These are phyloP conservation scores for Terfezia boudieri DNA, from an alignment of 495 filamentous ascomycete genomes.

Conservation along the genomic window DNA sequence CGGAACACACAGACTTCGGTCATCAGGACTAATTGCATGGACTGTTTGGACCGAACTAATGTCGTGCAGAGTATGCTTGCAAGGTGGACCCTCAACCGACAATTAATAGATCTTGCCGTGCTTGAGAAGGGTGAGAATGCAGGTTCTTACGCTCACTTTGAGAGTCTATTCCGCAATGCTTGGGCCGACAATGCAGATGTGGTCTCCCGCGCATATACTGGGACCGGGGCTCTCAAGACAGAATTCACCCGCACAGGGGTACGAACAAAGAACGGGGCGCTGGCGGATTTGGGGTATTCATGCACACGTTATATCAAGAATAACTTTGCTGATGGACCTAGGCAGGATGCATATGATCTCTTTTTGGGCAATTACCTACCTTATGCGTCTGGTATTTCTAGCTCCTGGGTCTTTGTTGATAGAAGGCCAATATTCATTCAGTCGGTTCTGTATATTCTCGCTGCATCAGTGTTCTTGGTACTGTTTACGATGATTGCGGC, in stretches of 20 bases:
- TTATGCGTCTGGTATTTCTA: constrained; percentile 36
- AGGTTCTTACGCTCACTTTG: constrained; percentile 53
- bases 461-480: constrained; percentile 68
- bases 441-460: constrained; percentile 69
- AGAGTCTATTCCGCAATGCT: constrained; percentile 43
- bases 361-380: constrained; percentile 75
- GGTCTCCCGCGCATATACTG: constrained; percentile 77
- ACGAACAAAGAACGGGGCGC: constrained; percentile 56
- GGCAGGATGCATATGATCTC: constrained; percentile 86
- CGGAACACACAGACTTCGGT: constrained; percentile 62
- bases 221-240: constrained; percentile 88
- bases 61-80: constrained; percentile 92
- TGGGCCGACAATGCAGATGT: constrained; percentile 98
- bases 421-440: constrained; percentile 71
- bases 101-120: constrained; percentile 61
- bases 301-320: constrained; percentile 67
- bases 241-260: constrained; percentile 81
- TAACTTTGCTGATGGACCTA: constrained; percentile 78
- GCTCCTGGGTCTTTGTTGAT: constrained; percentile 54
- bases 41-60: constrained; percentile 93
- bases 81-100: constrained; percentile 63
- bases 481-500: constrained; percentile 55
- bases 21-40: constrained; percentile 96
- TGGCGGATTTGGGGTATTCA: constrained; percentile 66
- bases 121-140: constrained; percentile 45